Evolutionary conservation across 305 asterid genomes (phyloP), one percentile per base, ranked within the genome.

Genomic region (Solanum hybrid): DNA sequence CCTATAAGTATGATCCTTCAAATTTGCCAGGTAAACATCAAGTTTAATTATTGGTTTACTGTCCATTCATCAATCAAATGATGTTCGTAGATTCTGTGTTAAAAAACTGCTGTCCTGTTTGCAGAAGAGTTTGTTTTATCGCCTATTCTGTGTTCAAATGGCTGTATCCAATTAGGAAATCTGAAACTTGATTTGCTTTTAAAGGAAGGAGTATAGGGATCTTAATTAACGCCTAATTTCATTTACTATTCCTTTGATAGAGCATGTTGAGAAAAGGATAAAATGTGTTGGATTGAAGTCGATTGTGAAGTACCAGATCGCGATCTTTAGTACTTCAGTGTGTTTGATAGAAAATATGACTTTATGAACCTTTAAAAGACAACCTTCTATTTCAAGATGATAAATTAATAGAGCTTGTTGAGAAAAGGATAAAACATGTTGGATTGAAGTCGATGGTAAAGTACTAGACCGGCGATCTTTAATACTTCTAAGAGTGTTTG

Each of bases 1-100:
- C 97, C 80, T 95, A 89, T 88, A 91, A 89, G 76, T 87, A 11
- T 71, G 86, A 79, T 85, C 98, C 97, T 37, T 90, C 93, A 36
- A 71, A 90, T 89, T 93, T 95, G 88, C 98, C 95, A 31, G 95
- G 98, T 96, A 78, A 85, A 86, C 86, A 24, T 31, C 20, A 24
- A 87, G 88, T 86, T 40, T 56, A 20, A 37, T 51, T 84, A 5
- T 20, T 26, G 35, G 10, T 40, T 81, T 14, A 81, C 37, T 42
- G 26, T 27, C 10, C 71, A 36, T 77, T 60, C 5, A 42, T 89
- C 56, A 24, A 36, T 36, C 75, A 77, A 64, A 77, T 36, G 60
- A 29, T 7, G 29, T 81, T 81, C 10, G 1, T 40, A 42, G 71
- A 82, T 27, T 82, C 38, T 46, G 6, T 9, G 40, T 34, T 85